These are phyloP conservation scores for Eucalyptus sideroxylon DNA, from an alignment of 345 rosid species.

Conservation along the genomic window DNA sequence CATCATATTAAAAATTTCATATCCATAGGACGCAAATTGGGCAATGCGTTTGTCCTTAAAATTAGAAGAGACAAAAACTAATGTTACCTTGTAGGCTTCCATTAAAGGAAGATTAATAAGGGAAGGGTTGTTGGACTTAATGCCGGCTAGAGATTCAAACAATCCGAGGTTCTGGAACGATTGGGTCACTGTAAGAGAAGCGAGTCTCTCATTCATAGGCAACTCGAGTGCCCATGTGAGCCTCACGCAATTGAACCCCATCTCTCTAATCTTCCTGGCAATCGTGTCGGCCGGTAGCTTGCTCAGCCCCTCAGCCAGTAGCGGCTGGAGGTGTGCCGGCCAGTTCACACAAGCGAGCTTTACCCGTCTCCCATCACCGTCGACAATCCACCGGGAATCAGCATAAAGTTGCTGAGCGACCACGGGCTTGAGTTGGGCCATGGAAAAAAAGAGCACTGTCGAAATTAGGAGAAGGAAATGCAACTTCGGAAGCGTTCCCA, in stretches of 20 bases:
- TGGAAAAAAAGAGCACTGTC: not conserved
- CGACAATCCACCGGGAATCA: not conserved
- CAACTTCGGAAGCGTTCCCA: not conserved
- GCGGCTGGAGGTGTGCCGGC: conserved; percentile 29
- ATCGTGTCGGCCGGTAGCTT: conserved; percentile 36
- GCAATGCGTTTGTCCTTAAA: not conserved
- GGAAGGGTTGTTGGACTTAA: conserved; percentile 68
- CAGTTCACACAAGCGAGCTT: conserved; percentile 8
- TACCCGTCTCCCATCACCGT: not conserved
- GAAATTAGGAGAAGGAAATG: not conserved
- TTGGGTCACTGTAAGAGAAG: conserved; percentile 35
- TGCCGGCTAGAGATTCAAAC: conserved; percentile 42
- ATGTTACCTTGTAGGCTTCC: conserved; percentile 62
- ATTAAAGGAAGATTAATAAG: conserved; percentile 56
- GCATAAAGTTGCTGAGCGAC: not conserved
- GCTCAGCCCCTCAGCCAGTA: conserved; percentile 73
- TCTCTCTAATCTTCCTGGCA: conserved; percentile 9
- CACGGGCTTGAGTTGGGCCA: not conserved
- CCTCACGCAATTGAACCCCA: conserved; percentile 67
- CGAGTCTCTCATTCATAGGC: conserved; percentile 39
- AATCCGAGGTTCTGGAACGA: conserved; percentile 56
- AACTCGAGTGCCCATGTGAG: conserved; percentile 59
- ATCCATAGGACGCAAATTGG: not conserved
- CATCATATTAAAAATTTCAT: not conserved
- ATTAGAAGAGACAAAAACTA: not conserved